A percentile compares a stretch with the other conserved stretches of the same genome.
Conservation (phyloP, 371 early-diverging fungal genomes). For the Actinomucor elegans region DNA sequence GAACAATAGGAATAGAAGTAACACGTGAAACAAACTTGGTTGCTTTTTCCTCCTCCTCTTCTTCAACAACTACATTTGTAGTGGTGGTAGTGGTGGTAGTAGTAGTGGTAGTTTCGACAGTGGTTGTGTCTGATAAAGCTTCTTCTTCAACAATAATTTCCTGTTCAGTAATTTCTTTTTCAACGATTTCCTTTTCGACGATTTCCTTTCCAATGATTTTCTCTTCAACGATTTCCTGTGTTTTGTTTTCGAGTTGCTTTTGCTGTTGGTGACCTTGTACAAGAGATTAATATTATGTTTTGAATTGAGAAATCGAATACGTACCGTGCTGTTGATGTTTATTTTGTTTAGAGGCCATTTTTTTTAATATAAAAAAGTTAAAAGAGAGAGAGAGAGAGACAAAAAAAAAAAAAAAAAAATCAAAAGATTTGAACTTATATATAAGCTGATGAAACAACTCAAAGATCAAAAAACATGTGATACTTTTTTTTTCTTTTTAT, state of each 20-base stretch:
- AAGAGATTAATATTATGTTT: too few species aligned
- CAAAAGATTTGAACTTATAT: too few species aligned
- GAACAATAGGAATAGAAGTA: slow-evolving; percentile 62
- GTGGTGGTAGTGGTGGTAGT: not conserved
- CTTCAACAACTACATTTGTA: not conserved
- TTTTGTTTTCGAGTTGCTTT: not conserved
- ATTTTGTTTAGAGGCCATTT: slow-evolving; percentile 9
- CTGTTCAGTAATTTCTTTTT: not conserved
- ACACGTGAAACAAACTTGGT: slow-evolving; percentile 54
- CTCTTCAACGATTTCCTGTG: too few species aligned
- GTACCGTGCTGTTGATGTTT: slow-evolving; percentile 3
- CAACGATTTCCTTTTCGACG: not conserved
- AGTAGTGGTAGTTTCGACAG: not conserved
- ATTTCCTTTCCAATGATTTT: too few species aligned
- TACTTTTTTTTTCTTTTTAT: too few species aligned
- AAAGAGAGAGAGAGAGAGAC: slow-evolving; percentile 3
- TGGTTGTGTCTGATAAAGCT: slow-evolving; percentile 8
- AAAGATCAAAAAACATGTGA: too few species aligned
- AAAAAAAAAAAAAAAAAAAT: slow-evolving; percentile 3
- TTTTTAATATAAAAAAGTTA: slow-evolving; percentile 1
- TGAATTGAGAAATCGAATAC: too few species aligned
- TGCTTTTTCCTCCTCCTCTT: slow-evolving; percentile 1
- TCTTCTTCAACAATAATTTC: slow-evolving; percentile 10
- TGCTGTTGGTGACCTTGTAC: not conserved
- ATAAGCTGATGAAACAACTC: too few species aligned